phyloP scores from a whole-genome alignment of 164 flowering plant genomes.

The Liriodendron chinense region DNA sequence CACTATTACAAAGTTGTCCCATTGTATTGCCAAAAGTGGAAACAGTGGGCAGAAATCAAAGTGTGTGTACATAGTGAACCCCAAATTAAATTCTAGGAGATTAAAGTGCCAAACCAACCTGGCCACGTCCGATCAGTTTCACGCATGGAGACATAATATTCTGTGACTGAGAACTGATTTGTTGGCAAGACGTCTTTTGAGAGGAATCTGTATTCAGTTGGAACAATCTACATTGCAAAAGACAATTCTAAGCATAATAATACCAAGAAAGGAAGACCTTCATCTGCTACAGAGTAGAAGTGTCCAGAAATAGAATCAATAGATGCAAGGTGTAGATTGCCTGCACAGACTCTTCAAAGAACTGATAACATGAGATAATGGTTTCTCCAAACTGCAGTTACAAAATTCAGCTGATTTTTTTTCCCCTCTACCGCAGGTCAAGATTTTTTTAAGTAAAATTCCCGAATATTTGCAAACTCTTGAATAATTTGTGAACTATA shows the following conservation, averaged over 20 bases:
- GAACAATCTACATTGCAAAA: constrained; percentile 64
- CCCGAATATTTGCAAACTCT: too few species aligned
- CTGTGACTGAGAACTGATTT: constrained; percentile 95
- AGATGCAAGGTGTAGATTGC: neutral
- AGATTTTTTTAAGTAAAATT: too few species aligned
- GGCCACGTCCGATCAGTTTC: constrained; percentile 87
- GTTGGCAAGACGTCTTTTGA: constrained; percentile 90
- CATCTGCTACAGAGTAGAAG: neutral
- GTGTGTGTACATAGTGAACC: neutral
- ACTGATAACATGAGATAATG: too few species aligned
- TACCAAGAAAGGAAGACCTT: neutral
- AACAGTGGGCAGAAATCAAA: neutral
- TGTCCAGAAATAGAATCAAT: neutral
- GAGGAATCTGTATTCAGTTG: constrained; percentile 84
- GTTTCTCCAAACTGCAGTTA: too few species aligned
- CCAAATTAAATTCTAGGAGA: neutral
- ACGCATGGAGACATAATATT: constrained; percentile 74
- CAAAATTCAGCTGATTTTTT: too few species aligned
- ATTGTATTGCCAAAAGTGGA: neutral
- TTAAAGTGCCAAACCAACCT: constrained; percentile 44
- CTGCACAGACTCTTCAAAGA: too few species aligned
- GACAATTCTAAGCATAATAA: neutral
- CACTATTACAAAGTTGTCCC: neutral
- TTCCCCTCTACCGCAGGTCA: too few species aligned
- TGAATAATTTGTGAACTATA: too few species aligned